Base-by-base conservation (phyloP, 352 stramenopile species). In the Phytophthora pisi region DNA sequence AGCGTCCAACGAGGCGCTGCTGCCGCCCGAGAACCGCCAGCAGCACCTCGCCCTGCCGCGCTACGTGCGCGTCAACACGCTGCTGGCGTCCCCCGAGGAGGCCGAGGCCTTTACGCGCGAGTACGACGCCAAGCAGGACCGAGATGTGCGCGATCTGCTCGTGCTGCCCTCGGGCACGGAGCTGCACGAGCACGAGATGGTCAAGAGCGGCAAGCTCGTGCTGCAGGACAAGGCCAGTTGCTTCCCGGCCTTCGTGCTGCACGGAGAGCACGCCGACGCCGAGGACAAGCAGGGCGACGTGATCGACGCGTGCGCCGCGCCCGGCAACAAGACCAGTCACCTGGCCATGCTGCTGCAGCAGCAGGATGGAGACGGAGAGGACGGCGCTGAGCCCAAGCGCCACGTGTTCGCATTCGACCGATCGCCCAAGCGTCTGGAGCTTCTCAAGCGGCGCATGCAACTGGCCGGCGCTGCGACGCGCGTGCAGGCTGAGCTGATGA, bases 261-360 rank as follows among this genome's bases (percentile, higher is more conserved):
- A 97, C 45, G 83, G 83, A 57, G 78, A 96, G 74, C 80, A 85
- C 57, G 63, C 54, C 1, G 82, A 92, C 57, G 18, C 59, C 0
- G n/a, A 51, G 2, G 70, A 75, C 23, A 74, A 77, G 45, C 78
- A 92, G 38, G 89, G 87, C 15, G 89, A 98, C 65, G 86, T 98
- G 2, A 95, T 98, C 47, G 98, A 99, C 78, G 97, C 97, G 5
- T 99, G 97, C 71, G 96, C 97, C 5, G 97, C 98, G 15, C 98
- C 98, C 8, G 98, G 98, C 15, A 99, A 99, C 81, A 99, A 99
- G 80, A 99, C 98, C 16, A 98, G 91, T 72, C 97, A 99, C 77
- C 77, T 98, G 13, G 97, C 97, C 11, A 95, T 98, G 61, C 76
- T 98, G 20, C 49, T 99, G 51, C 78, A 91, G 86, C 89, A 85